Evolutionary conservation across 176 grass and related monocot genomes (phyloP).

Genomic region (Ananas comosus): DNA sequence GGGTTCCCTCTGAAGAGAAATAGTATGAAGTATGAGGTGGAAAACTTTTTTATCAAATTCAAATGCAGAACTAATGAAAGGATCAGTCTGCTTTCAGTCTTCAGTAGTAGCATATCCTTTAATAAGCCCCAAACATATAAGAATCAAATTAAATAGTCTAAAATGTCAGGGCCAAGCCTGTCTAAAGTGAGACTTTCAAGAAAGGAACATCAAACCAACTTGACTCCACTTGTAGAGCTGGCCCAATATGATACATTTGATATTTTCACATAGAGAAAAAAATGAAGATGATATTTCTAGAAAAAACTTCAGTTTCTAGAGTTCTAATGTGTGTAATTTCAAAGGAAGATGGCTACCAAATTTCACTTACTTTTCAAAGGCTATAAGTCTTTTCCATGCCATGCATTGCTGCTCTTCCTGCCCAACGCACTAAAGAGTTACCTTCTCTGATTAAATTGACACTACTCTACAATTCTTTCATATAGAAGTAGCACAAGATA

Average conservation of each 20-base stretch:
- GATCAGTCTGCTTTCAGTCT: no score
- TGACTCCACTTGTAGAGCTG: neutral
- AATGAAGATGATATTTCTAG: no score
- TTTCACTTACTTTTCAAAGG: slow-evolving; percentile 79
- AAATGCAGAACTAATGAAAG: no score
- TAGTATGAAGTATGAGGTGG: slow-evolving; percentile 6
- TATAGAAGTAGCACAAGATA: neutral
- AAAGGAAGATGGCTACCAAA: slow-evolving; percentile 13
- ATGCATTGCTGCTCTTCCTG: slow-evolving; percentile 92
- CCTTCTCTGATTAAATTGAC: neutral
- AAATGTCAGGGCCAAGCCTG: no score
- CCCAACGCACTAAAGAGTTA: slow-evolving; percentile 29
- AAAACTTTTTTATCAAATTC: neutral
- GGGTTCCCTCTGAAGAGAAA: slow-evolving; percentile 64
- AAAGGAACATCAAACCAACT: no score
- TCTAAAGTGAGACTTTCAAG: no score
- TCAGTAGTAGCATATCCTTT: no score
- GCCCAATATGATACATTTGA: neutral
- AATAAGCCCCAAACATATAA: no score
- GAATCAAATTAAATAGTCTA: no score
- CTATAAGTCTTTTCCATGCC: slow-evolving; percentile 81
- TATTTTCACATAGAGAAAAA: neutral
- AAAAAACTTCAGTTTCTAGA: no score
- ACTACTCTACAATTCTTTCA: neutral
- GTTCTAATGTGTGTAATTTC: neutral